Evolutionary conservation across 805 yeast genomes (phyloP).

Genomic region (Saccharomycopsis babjevae): DNA sequence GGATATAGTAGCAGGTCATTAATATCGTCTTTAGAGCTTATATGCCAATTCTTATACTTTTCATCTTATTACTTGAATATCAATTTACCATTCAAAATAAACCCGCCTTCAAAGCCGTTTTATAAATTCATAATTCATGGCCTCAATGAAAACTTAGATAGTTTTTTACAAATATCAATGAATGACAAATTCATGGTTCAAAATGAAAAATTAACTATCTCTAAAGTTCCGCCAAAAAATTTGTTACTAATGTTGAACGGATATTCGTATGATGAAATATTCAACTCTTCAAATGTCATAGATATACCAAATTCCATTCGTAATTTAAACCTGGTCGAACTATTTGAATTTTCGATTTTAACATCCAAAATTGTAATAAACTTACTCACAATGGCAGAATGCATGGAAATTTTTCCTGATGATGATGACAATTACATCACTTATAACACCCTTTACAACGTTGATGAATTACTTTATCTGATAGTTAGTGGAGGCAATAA

Average conservation of each 20-base stretch:
- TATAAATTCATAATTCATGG: slow-evolving; percentile 9
- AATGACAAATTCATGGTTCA: background rate
- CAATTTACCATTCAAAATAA: slow-evolving; percentile 12
- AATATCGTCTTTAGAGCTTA: slow-evolving; percentile 7
- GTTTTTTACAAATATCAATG: slow-evolving; percentile 4
- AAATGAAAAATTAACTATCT: background rate
- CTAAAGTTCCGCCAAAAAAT: slow-evolving; percentile 2
- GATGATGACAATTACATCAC: slow-evolving; percentile 1
- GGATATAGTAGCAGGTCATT: slow-evolving; percentile 1
- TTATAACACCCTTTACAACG: slow-evolving; percentile 8
- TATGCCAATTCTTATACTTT: slow-evolving; percentile 14
- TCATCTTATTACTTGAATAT: slow-evolving; percentile 10
- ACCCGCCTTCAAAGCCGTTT: slow-evolving; percentile 2
- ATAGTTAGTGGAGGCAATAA: slow-evolving; percentile 9
- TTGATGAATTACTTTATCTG: slow-evolving; percentile 14
- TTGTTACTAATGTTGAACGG: slow-evolving; percentile 8
- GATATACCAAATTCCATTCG: background rate
- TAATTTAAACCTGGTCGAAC: slow-evolving; percentile 8
- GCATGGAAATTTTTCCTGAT: background rate
- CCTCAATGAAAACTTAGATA: slow-evolving; percentile 11
- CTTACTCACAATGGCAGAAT: slow-evolving; percentile 3
- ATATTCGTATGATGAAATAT: slow-evolving; percentile 13
- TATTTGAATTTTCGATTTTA: slow-evolving; percentile 11
- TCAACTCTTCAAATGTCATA: slow-evolving; percentile 14
- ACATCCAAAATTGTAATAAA: slow-evolving; percentile 10